Conservation (phyloP, 2,329 filamentous ascomycete genomes). For the Ilyonectria robusta region DNA sequence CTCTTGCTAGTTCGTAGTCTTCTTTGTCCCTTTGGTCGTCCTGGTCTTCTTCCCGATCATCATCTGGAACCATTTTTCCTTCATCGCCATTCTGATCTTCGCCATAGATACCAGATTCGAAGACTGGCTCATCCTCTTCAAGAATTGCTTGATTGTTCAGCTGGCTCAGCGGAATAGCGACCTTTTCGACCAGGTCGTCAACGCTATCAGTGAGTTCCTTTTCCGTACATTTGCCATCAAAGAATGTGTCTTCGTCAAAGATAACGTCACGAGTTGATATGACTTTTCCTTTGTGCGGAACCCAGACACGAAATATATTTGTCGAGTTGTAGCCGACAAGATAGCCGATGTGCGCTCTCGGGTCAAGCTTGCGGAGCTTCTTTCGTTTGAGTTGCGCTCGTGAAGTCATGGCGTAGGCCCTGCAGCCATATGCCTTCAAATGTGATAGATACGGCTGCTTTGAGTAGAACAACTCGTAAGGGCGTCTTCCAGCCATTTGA, state of each 20-base stretch:
- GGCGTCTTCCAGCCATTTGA: background rate
- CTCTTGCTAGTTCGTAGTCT: background rate
- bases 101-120: background rate
- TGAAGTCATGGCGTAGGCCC: background rate
- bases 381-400: background rate
- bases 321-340: background rate
- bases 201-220: background rate
- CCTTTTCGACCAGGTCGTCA: background rate
- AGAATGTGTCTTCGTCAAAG: background rate
- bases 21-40: background rate
- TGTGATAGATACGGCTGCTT: background rate
- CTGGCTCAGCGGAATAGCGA: background rate
- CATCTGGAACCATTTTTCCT: background rate
- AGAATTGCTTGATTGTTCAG: background rate
- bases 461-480: background rate
- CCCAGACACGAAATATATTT: background rate
- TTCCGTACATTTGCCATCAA: background rate
- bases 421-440: background rate
- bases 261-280: background rate
- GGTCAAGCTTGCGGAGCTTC: background rate
- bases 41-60: background rate
- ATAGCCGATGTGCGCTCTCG: background rate
- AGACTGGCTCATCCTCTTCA: background rate
- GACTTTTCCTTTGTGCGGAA: background rate
- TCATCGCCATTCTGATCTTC: background rate